Evolutionary conservation across 495 filamentous ascomycete genomes (phyloP), one percentile per base, ranked within the genome.

Genomic region (Penicillium subrubescens): DNA sequence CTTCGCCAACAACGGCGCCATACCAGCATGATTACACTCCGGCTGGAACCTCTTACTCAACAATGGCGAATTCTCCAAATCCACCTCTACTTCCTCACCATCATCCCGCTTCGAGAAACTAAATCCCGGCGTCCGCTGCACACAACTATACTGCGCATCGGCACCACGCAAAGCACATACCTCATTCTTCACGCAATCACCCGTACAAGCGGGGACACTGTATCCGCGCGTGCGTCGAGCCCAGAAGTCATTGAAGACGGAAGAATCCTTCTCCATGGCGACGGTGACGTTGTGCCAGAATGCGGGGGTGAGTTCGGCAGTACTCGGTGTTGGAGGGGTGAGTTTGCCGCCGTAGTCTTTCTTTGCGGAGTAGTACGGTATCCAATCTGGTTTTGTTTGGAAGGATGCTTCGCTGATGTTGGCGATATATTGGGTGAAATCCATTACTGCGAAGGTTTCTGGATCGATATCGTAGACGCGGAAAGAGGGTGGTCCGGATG

Each of bases 231-330:
- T 66, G 19, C 76, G 77, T 19, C 78, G 66, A 4, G 71, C 69
- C 67, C 73, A 80, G 59, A 73, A 84, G 5, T 71, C 65, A 27
- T 79, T 62, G 65, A 82, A 83, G 0, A 75, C 61, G 0, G 68
- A n/a, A 5, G 74, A 59, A 43, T 81, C 69, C 5, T 64, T 50
- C 34, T 81, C 74, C 57, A 83, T 77, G 7, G 73, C 66, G 1
- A 67, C 78, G 5, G 85, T 86, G 25, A 87, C 79, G 67, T 85
- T 82, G 67, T 87, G 84, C 85, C 85, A 87, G 74, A 87, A 87
- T 8, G 81, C 82, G 0, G 84, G 79, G 0, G 80, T 81, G 6
- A 87, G 74, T 57, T 87, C 85, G 19, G 70, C 75, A 0, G 70
- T 31, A 34, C 74, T 71, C 0, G 70, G 73, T 5, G 79, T 57